phyloP scores from a whole-genome alignment of 257 asterid genomes.

The Penstemon newberryi region DNA sequence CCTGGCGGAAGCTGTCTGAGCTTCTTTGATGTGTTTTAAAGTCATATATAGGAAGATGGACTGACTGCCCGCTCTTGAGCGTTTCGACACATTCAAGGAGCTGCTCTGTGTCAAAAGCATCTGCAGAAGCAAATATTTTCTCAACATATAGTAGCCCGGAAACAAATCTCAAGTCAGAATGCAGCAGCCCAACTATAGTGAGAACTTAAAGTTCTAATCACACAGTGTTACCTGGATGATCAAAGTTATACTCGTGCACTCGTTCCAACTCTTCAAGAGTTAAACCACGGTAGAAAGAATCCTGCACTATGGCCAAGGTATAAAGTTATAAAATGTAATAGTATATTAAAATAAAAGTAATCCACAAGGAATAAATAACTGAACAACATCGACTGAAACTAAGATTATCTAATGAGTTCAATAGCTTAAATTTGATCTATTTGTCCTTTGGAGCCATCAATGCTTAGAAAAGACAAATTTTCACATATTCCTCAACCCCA shows the following conservation, averaged over 20 bases:
- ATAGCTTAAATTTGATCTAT: too few species aligned
- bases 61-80: constrained; percentile 70
- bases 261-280: constrained; percentile 71
- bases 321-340: not conserved
- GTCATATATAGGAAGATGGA: constrained; percentile 91
- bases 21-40: constrained; percentile 92
- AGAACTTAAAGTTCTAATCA: constrained; percentile 11
- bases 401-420: too few species aligned
- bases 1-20: constrained; percentile 91
- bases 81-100: constrained; percentile 80
- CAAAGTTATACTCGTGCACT: constrained; percentile 93
- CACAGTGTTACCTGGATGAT: constrained; percentile 78
- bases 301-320: constrained; percentile 48
- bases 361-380: too few species aligned
- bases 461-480: too few species aligned
- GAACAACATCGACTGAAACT: too few species aligned
- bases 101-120: constrained; percentile 99
- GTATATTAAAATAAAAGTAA: not conserved
- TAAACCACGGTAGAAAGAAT: constrained; percentile 94
- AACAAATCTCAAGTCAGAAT: constrained; percentile 19
- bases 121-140: constrained; percentile 40
- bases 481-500: too few species aligned
- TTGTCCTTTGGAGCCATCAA: too few species aligned
- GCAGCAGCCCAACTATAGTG: not conserved
- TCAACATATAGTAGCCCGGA: constrained; percentile 2